Base-by-base conservation (phyloP, 495 filamentous ascomycete genomes). In the Penicillium canariense region DNA sequence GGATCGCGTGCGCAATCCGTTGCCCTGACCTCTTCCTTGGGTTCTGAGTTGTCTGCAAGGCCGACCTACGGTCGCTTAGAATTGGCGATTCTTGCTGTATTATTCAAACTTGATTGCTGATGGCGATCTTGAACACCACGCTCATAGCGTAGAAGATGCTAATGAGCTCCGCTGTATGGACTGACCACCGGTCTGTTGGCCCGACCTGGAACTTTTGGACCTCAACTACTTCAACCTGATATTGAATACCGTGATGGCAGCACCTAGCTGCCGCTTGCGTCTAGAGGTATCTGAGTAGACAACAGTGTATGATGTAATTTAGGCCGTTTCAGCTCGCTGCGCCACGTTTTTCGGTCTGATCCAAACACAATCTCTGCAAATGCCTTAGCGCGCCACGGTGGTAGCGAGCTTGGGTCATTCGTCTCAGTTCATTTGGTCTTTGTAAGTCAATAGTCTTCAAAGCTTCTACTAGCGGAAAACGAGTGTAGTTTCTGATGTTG, bases 231-330 rank as follows among this genome's bases (percentile, higher is more conserved):
- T 60, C 42, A 36, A 5, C 7, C 32, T 36, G 11, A 50, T 43
- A 28, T 63, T 47, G 26, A 63, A 50, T 28, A 54, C 25, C 1
- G 48, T 35, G 5, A 35, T 31, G 3, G 60, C 56, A 3, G 55
- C 54, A 0, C 61, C 56, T 4, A 65, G 50, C 14, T 62, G 50
- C 11, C 51, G 44, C 9, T 61, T 12, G 12, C 46, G 55, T n/a
- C 58, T 55, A 2, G 61, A 67, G 26, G 58, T 58, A 38, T 64
- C 60, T 4, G 55, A 63, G 44, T 56, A 64, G 49, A 67, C 58
- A 9, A 59, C 31, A 10, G 59, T 38, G 12, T 59, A 53, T 2
- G 57, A 48, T 9, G 4, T 48, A 0, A 18, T 8, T 15, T 50
- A 38, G 43, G 9, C 26, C 0, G 43, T 12, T 3, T 56, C 43